These are phyloP conservation scores for Coemansia sp. DNA, from an alignment of 192 early-diverging fungal genomes.

Conservation along the genomic window DNA sequence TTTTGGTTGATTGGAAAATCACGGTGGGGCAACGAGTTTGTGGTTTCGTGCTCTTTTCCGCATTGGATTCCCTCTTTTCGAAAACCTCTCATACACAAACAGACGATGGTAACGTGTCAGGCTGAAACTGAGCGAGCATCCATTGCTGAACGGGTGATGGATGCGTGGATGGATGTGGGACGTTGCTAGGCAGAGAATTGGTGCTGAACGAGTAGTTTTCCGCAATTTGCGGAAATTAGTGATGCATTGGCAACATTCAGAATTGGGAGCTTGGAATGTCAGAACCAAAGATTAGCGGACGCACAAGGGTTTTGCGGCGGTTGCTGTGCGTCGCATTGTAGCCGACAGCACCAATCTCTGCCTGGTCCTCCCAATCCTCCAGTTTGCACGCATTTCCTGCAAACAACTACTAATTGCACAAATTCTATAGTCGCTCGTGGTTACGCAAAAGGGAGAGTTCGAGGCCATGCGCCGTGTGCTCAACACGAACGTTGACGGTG, in stretches of 20 bases:
- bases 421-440: slow-evolving; percentile 74
- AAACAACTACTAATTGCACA: neutral
- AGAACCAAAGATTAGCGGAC: too few relatives aligned
- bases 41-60: neutral
- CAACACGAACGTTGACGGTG: slow-evolving; percentile 98
- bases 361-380: too few relatives aligned
- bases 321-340: too few relatives aligned
- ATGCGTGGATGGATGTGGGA: neutral
- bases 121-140: neutral
- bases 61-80: slow-evolving; percentile 6
- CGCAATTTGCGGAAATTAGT: too few relatives aligned
- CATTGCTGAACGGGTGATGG: neutral
- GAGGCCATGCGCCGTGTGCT: slow-evolving; percentile 98
- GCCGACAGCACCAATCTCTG: too few relatives aligned
- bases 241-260: too few relatives aligned
- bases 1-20: neutral
- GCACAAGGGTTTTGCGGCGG: too few relatives aligned
- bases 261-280: too few relatives aligned
- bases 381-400: too few relatives aligned
- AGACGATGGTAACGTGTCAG: slow-evolving; percentile 15
- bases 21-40: neutral
- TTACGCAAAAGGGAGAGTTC: slow-evolving; percentile 89
- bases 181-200: too few relatives aligned
- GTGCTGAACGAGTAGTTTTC: too few relatives aligned
- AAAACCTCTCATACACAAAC: neutral